Evolutionary conservation across 1,284 basidiomycete species (phyloP), one percentile per base, ranked within the genome.

Genomic region (Boletus hoseneyae): DNA sequence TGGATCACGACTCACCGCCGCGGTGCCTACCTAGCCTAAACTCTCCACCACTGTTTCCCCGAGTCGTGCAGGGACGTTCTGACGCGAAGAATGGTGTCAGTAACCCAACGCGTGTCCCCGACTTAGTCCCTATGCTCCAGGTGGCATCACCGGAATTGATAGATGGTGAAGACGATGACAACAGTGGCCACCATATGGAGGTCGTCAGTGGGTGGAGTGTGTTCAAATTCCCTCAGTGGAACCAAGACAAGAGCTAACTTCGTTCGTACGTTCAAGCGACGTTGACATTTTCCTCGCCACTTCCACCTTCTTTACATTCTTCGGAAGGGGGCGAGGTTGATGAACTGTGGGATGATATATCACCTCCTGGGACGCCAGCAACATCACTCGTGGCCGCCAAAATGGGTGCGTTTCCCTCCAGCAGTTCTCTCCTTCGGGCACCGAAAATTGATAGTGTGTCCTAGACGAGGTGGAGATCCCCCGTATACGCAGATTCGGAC

Each of bases 201-300:
- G 59, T 82, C 27, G 73, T 83, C 3, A 71, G 78, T 58, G 83
- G 82, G 16, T 82, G 80, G 80, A 60, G 83, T 85, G 58, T 36
- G 74, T 69, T 36, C 42, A 45, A 34, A 36, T 55, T 12, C 1
- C 34, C 11, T 29, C 46, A 12, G 19, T 42, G 35, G 9, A 42
- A 46, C 29, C 32, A 25, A 30, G 11, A 23, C 15, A 16, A 53
- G 19, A 40, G 25, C 41, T 58, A 29, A 58, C 16, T 50, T 45
- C 8, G 43, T 42, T 42, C 37, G 21, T 50, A 30, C 19, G 12
- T 50, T 42, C 39, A 39, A 61, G 68, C 51, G 15, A 54, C 58
- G 1, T 42, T 60, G 42, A 44, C 57, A 47, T 64, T 62, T 51
- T 70, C 65, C 21, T 64, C 60, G 25, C 67, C 70, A 3, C 67